Evolutionary conservation across 73 alveolate genomes (phyloP), one percentile per base, ranked within the genome.

Genomic region (Paramecium bursaria): DNA sequence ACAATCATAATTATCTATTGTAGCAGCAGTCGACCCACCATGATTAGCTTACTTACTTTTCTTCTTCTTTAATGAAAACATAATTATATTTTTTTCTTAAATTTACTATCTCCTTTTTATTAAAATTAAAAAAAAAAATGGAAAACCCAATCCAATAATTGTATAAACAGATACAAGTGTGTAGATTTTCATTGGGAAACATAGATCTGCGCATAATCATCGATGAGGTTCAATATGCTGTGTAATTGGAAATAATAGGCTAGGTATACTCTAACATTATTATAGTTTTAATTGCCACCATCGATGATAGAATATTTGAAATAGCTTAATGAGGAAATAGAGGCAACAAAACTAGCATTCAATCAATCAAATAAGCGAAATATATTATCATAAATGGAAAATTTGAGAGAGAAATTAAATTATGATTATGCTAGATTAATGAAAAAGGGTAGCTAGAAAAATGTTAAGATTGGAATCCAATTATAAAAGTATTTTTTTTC

Each of bases 381-480:
- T 67, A 35, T 67, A 26, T 21, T 67, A 19, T 35, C 55, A 3
- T 25, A 42, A 21, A 35, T 67, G 30, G 53, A 67, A 44, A 31
- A 42, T 39, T 19, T 67, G n/a, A 67, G 44, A 42, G 35, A 67
- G 44, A 6, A 67, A 44, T 25, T 47, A 6, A 31, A 67, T 3
- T 39, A 35, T 25, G 82, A 67, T 19, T 67, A 67, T 42, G 33
- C 44, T 33, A 67, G 44, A 57, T 44, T 39, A 22, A 21, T 39
- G 26, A 67, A 67, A 57, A 67, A 67, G 50, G 82, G 82, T 21
- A 67, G 82, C 44, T 67, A 53, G 49, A 67, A 57, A 42, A 67
- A 67, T 21, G 13, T 67, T 6, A 67, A 67, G 27, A 67, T 67
- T 6, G 53, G 46, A 0, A 67, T 39, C 44, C 13, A 67, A 42